Evolutionary conservation across 2,329 filamentous ascomycete species (phyloP).

Genomic region (Ascochyta pisi): DNA sequence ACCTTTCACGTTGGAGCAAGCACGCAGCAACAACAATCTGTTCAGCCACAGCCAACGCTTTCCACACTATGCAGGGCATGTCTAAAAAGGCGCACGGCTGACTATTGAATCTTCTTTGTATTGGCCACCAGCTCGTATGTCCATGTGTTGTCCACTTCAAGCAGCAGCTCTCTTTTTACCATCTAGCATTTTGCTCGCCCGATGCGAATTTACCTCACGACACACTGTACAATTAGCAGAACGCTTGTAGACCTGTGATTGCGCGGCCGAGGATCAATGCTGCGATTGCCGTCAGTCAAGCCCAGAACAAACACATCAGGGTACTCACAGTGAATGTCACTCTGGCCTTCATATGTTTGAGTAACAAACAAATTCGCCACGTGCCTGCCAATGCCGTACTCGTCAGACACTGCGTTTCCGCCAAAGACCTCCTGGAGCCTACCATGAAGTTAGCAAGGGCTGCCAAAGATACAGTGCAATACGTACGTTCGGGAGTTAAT

Average conservation of each 20-base stretch:
- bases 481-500: slow-evolving; percentile 72
- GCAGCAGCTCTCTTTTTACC: background rate
- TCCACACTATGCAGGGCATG: slow-evolving; percentile 3
- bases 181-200: background rate
- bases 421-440: slow-evolving; percentile 94
- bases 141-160: background rate
- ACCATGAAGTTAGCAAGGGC: slow-evolving; percentile 22
- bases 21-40: slow-evolving; percentile 15
- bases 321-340: slow-evolving; percentile 89
- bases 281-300: slow-evolving; percentile 42
- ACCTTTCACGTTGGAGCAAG: slow-evolving; percentile 26
- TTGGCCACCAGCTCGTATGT: background rate
- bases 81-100: slow-evolving; percentile 1
- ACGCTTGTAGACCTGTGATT: slow-evolving; percentile 76
- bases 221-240: slow-evolving; percentile 61
- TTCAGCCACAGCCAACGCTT: slow-evolving; percentile 13
- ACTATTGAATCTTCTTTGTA: background rate
- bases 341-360: slow-evolving; percentile 98
- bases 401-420: slow-evolving; percentile 96
- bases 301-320: slow-evolving; percentile 1
- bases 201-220: background rate
- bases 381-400: slow-evolving; percentile 93
- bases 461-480: background rate
- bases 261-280: slow-evolving; percentile 59
- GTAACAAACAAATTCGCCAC: slow-evolving; percentile 97